phyloP scores from a whole-genome alignment of 2,329 filamentous ascomycete species.

The Neopestalotiopsis sp. region DNA sequence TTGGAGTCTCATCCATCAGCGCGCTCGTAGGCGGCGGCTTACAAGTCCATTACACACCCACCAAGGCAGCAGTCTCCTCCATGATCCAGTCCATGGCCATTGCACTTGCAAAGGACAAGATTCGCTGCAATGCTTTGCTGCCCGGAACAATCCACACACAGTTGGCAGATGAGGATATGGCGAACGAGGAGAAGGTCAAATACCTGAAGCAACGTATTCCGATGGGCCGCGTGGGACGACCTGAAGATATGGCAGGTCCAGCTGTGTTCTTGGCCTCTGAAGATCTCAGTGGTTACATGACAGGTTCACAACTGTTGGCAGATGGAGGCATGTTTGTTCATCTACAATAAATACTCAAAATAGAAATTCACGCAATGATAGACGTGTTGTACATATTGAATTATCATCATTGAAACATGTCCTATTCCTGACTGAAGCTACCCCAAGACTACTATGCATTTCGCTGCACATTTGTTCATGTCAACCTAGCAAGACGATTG shows the following conservation, averaged over 20 bases:
- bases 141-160: constrained; percentile 85
- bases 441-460: no score
- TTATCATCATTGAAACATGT: no score
- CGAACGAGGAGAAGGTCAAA: constrained; percentile 69
- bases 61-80: constrained; percentile 80
- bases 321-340: constrained; percentile 92
- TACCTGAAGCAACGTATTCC: constrained; percentile 87
- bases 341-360: constrained; percentile 62
- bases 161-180: constrained; percentile 81
- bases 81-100: constrained; percentile 86
- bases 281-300: constrained; percentile 80
- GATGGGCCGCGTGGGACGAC: constrained; percentile 73
- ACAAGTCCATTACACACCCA: constrained; percentile 87
- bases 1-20: constrained; percentile 74
- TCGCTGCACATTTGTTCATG: no score
- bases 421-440: no score
- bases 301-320: constrained; percentile 81
- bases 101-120: constrained; percentile 75
- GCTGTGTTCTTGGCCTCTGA: constrained; percentile 85
- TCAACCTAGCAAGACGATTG: no score
- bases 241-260: constrained; percentile 77
- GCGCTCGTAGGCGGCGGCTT: constrained; percentile 78
- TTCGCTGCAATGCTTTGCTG: constrained; percentile 82
- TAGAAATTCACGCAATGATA: background rate
- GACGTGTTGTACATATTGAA: no score